Base-by-base conservation (phyloP, 2,329 filamentous ascomycete genomes). In the Botrytis medusae region DNA sequence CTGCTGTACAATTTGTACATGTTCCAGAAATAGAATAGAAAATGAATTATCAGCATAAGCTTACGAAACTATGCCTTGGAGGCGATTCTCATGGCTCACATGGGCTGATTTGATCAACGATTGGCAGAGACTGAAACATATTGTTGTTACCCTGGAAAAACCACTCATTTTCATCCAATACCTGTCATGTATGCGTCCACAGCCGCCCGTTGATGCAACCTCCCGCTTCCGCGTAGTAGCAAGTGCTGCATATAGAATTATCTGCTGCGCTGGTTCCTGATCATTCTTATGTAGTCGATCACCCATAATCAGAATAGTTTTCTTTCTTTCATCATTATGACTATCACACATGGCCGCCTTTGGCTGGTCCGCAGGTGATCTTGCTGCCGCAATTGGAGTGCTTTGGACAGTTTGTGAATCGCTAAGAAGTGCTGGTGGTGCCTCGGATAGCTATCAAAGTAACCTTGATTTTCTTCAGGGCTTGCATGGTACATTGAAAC, bases 331-430 rank as follows among this genome's bases (percentile, higher is more conserved):
- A 18, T 34, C 16, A 34, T 44, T 46, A 64, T 64, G 62, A 64
- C n/a, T 20, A 34, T 34, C 20, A 64, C 37, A n/a, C n/a, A 69
- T 69, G 67, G 51, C 67, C 14, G 51, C 25, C 34, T 69, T 60
- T 32, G 67, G 67, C n/a, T 69, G 67, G 67, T 69, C 67, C 10
- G 67, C 22, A 7, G 67, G 67, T 9, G 67, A 69, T 44, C 20
- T 69, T 16, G 51, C 40, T 14, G 22, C 67, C 1, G 67, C 67
- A 5, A 44, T 69, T 44, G 20, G 20, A 7, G 67, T 69, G 9
- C 18, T 64, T 34, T 42, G 16, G 29, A 32, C 40, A 37, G 42
- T 64, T 9, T 34, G 10, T 14, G 37, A 64, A 48, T 42, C 62
- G 34, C 42, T 64, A 4, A 64, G 16, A 48, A n/a, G 37, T 34